Conservation (phyloP, 495 filamentous ascomycete genomes). For the Aspergillus affinis region DNA sequence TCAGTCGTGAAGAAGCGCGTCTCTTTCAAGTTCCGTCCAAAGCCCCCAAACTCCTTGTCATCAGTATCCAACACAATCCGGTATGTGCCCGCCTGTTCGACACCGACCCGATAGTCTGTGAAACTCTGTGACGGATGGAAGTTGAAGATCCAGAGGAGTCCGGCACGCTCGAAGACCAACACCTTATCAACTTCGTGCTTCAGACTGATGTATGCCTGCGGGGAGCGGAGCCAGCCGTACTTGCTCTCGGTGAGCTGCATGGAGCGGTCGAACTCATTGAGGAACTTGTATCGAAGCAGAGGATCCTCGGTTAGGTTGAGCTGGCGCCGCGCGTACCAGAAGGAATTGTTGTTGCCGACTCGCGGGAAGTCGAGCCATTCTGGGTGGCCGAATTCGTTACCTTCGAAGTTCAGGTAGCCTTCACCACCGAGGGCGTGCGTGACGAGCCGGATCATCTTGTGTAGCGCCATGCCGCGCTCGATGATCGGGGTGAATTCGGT, state of each 20-base stretch:
- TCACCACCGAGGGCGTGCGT: conserved; percentile 95
- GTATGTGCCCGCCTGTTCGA: conserved; percentile 84
- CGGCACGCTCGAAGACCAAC: conserved; percentile 90
- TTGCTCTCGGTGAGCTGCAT: conserved; percentile 87
- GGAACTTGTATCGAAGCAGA: conserved; percentile 83
- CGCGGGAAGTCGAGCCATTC: conserved; percentile 99
- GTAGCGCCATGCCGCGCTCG: conserved; percentile 83
- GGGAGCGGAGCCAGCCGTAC: conserved; percentile 87
- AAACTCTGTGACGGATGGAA: conserved; percentile 88
- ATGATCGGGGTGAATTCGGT: conserved; percentile 85
- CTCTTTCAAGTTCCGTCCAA: conserved; percentile 68
- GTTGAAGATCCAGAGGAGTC: conserved; percentile 93
- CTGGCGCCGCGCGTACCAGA: conserved; percentile 94
- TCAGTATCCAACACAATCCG: conserved; percentile 85
- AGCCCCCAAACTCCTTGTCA: conserved; percentile 72
- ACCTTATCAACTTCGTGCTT: conserved; percentile 96
- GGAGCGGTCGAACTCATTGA: conserved; percentile 89
- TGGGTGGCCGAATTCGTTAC: conserved; percentile 97
- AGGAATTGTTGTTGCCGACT: conserved; percentile 90
- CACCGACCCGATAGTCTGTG: conserved; percentile 87
- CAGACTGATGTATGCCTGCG: conserved; percentile 87
- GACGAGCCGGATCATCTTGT: conserved; percentile 95
- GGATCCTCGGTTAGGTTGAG: conserved; percentile 88
- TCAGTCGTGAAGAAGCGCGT: conserved; percentile 90
- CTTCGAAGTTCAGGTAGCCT: conserved; percentile 97